A percentile compares a stretch with the other conserved stretches of the same genome.
phyloP scores from a whole-genome alignment of 805 yeast genomes.

The Wickerhamiella parazyma region DNA sequence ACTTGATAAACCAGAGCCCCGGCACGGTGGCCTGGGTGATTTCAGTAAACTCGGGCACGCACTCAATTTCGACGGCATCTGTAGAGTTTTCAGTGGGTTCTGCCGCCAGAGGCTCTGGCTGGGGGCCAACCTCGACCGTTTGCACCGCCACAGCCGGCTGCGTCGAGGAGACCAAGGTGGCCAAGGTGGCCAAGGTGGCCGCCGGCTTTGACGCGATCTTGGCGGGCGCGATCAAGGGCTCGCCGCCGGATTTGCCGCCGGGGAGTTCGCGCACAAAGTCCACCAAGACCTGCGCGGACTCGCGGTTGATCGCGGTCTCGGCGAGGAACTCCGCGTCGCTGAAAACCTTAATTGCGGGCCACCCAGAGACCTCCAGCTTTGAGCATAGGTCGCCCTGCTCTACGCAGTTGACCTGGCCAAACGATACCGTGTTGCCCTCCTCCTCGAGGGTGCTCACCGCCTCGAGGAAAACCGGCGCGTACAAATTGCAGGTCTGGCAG shows the following conservation, averaged over 20 bases:
- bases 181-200: not conserved
- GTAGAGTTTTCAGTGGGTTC: too few relatives aligned
- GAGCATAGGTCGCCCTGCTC: slow-evolving; percentile 76
- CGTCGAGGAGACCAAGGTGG: too few relatives aligned
- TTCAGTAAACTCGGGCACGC: not conserved
- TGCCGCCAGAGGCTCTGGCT: not conserved
- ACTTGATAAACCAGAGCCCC: slow-evolving; percentile 67
- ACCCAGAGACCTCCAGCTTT: slow-evolving; percentile 46
- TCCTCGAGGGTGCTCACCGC: slow-evolving; percentile 38
- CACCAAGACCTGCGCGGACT: slow-evolving; percentile 11
- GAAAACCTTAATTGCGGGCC: slow-evolving; percentile 61
- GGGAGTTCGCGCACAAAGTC: slow-evolving; percentile 11
- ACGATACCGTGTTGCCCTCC: slow-evolving; percentile 33
- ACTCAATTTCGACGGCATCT: not conserved
- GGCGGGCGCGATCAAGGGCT: slow-evolving; percentile 5
- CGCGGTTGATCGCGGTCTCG: slow-evolving; percentile 13
- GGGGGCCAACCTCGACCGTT: not conserved
- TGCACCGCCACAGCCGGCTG: not conserved
- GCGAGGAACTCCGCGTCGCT: slow-evolving; percentile 23
- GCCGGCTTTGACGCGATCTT: not conserved
- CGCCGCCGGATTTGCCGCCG: slow-evolving; percentile 9
- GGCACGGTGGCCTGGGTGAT: not conserved
- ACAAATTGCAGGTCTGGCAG: slow-evolving; percentile 64
- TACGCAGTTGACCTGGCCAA: slow-evolving; percentile 74
- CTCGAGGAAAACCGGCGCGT: slow-evolving; percentile 75